Base-by-base conservation (phyloP, 1,139 yeast species). In the Candida labiduridarum region DNA sequence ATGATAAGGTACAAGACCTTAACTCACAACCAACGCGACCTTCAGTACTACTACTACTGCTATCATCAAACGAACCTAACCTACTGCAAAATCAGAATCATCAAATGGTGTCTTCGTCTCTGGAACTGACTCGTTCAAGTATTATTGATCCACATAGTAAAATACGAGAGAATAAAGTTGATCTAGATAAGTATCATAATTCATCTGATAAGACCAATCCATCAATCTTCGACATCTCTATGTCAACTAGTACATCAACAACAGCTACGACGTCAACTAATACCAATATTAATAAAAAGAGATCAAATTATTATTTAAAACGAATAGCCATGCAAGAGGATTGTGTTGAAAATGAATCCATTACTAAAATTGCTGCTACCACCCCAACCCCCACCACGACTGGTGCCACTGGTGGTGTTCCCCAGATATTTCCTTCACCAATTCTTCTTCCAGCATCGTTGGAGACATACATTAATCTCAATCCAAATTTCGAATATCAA, bases 321-420 rank as follows among this genome's bases (percentile, higher is more conserved):
- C 59, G 70, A 47, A 74, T 74, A 39, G 78, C 78, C 29, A 62
- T 74, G 65, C 79, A 74, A 60, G 74, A 74, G 61, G 78, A 74
- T 56, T 68, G 71, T 53, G 76, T 71, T 30, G 70, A 67, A 29
- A 67, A 61, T n/a, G 58, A 58, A 14, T 60, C 30, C 3, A 10
- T 11, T 9, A 4, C 39, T 4, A 16, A 5, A 15, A 18, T 11
- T 3, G 6, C 41, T 16, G 22, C 14, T 10, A 19, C 41, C 6
- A 2, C 27, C 9, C 8, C 14, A 11, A 36, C 30, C 14, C 22
- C 22, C 3, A n/a, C 30, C 2, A 8, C 41, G 9, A 14, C 30
- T 19, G 15, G 9, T 19, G 14, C 29, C 12, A 11, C 39, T 12
- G 9, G 27, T 19, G 29, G 10, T 36, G 15, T n/a, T 18, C 27